Base-by-base conservation (phyloP, 2,329 filamentous ascomycete genomes). In the Curvularia eragrostidis region DNA sequence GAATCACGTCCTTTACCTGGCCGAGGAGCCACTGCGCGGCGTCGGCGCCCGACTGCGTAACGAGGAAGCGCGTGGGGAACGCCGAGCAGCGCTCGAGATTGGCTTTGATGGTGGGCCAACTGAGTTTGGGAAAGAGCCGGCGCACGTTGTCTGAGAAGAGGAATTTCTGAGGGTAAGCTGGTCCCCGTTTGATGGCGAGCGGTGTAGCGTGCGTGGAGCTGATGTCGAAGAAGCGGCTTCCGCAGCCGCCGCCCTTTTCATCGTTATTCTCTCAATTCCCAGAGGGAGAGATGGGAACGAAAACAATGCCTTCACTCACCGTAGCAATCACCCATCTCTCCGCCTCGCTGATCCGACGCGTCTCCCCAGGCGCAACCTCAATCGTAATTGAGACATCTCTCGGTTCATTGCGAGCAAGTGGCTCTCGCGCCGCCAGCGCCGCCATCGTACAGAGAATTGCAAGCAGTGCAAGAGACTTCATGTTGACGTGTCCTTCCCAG, bases 11-110 rank as follows among this genome's bases (percentile, higher is more conserved):
- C 62, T 87, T 85, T 56, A 97, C 89, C 71, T 89, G 89, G 56
- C 83, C 79, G 21, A 92, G 84, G 41, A 98, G 83, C 94, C 93
- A 98, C 64, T 89, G 87, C 1, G 92, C 94, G 0, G 92, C 96
- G 77, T 96, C 83, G 8, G 86, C 85, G 26, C 94, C 94, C 70
- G 59, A 64, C 5, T 57, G 56, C 24, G 60, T 64, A 19, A 61
- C 63, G 46, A 64, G 67, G 60, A 66, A 72, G 18, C 69, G 64
- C 53, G 68, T 72, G 28, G 67, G 62, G 58, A 63, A 72, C 24
- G 41, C 36, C 1, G 64, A 59, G 46, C 66, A 71, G 21, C 23
- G 24, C 24, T 44, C 42, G 15, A 44, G 42, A 8, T 44, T 44
- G 5, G 23, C 15, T 13, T 30, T 28, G 42, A 44, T 44, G 6